Base-by-base conservation (phyloP, 2,329 filamentous ascomycete species). In the Aspergillus sp. region DNA sequence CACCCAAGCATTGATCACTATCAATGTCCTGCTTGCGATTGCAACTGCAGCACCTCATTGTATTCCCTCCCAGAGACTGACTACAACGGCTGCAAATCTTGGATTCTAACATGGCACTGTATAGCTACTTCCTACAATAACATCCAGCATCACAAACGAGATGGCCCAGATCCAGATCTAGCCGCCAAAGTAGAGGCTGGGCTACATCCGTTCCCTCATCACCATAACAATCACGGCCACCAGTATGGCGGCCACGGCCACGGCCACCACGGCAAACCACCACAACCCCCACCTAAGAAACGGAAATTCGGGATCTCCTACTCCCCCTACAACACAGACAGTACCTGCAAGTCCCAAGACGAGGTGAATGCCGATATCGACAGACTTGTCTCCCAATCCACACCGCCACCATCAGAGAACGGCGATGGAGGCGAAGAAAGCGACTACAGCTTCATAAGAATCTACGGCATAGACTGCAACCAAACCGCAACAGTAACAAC, bases 401-500 rank as follows among this genome's bases (percentile, higher is more conserved):
- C 4, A 4, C 6, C 7, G 15, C 37, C 10, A 39, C 19, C 9
- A 7, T 9, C 15, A 30, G 4, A 39, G 15, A 12, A 30, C 25
- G 4, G 4, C 10, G 10, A 30, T 9, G 25, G 10, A 12, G 15
- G 4, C 19, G 69, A 68, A 42, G 69, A 83, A 45, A 72, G 81
- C 23, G 65, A 69, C 12, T 90, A 85, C 67, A 74, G 75, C 15
- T 67, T 83, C 32, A 72, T 94, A 47, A 86, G 90, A 44, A 79
- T 87, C 61, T 95, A 95, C 62, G 89, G 88, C 45, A 81, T 82
- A 49, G 87, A 90, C 66, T 94, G 89, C 66, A 73, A 88, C 60
- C 85, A 90, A 64, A 78, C 88, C 35, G 65, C 75, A 2, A 80
- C 75, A 12, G 79, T 86, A 15, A 71, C 85, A 27, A 67, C 74